These are phyloP conservation scores for Suillus plorans DNA, from an alignment of 768 basidiomycete genomes.

Conservation along the genomic window DNA sequence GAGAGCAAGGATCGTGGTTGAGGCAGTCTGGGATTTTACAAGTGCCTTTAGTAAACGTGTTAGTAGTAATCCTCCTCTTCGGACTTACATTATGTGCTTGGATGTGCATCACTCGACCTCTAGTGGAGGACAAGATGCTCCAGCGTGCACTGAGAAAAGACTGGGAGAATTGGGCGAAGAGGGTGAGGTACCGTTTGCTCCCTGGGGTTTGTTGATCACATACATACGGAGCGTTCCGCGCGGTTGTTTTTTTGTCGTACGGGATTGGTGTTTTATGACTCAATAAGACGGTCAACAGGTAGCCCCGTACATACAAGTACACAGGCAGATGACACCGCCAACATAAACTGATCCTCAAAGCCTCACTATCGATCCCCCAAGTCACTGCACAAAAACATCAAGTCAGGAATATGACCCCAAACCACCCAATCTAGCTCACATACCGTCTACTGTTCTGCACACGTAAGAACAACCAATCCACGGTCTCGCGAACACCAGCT, in stretches of 20 bases:
- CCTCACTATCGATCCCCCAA: too few species aligned
- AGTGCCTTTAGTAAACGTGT: neutral
- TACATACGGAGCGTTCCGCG: neutral
- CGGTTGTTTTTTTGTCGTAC: neutral
- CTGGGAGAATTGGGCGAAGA: conserved; percentile 9
- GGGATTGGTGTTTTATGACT: neutral
- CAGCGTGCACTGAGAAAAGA: conserved; percentile 10
- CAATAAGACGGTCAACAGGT: neutral
- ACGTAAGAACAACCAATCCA: too few species aligned
- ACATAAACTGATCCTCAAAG: neutral
- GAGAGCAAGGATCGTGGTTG: neutral
- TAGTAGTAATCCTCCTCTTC: neutral
- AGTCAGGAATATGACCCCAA: too few species aligned
- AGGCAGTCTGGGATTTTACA: neutral
- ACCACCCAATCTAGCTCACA: too few species aligned
- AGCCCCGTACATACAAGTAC: neutral
- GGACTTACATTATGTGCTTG: neutral
- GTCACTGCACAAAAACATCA: too few species aligned
- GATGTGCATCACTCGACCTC: conserved; percentile 11
- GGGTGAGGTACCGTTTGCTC: neutral
- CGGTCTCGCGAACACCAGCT: too few species aligned
- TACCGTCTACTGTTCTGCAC: too few species aligned
- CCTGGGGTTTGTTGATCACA: neutral
- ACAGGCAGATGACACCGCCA: neutral
- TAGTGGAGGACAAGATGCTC: conserved; percentile 13